These are phyloP conservation scores for Cladosporium sp. DNA, from an alignment of 2,329 filamentous ascomycete species.

Conservation along the genomic window DNA sequence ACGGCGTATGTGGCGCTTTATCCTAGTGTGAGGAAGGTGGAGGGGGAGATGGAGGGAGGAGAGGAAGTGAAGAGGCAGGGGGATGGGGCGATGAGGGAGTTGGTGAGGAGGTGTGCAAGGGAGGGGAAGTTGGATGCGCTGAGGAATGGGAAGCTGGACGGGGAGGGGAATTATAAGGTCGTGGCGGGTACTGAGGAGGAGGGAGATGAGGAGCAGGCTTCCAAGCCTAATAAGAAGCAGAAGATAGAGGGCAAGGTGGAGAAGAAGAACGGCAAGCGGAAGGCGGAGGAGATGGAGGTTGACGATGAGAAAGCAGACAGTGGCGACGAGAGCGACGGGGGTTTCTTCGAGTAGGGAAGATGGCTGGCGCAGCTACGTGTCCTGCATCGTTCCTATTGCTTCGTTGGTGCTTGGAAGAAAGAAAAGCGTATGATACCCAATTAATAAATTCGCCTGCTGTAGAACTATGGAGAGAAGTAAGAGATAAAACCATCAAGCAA, in stretches of 20 bases:
- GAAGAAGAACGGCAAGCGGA: conserved; percentile 13
- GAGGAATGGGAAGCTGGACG: conserved; percentile 47
- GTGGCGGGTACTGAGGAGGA: not conserved
- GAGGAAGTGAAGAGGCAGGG: conserved; percentile 35
- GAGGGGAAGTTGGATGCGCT: conserved; percentile 54
- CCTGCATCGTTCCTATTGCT: too few species aligned
- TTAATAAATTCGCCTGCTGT: conserved; percentile 3
- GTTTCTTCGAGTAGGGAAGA: conserved; percentile 32
- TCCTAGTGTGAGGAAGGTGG: conserved; percentile 29
- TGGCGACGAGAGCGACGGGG: conserved; percentile 33
- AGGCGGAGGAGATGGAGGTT: conserved; percentile 16
- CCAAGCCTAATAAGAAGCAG: conserved; percentile 1
- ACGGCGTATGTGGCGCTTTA: conserved; percentile 64
- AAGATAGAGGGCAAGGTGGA: conserved; percentile 2
- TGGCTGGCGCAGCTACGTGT: not conserved
- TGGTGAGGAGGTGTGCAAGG: conserved; percentile 61
- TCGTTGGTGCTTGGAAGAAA: too few species aligned
- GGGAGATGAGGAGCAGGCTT: conserved; percentile 1
- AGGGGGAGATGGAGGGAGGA: conserved; percentile 24
- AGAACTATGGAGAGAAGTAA: too few species aligned
- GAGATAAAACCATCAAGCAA: conserved; percentile 4
- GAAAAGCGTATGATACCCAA: conserved; percentile 12
- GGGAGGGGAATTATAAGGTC: conserved; percentile 11
- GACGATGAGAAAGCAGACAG: too few species aligned
- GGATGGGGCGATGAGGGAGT: conserved; percentile 61